Conservation (phyloP, 805 yeast genomes). For the Dipodascopsis uninucleata region DNA sequence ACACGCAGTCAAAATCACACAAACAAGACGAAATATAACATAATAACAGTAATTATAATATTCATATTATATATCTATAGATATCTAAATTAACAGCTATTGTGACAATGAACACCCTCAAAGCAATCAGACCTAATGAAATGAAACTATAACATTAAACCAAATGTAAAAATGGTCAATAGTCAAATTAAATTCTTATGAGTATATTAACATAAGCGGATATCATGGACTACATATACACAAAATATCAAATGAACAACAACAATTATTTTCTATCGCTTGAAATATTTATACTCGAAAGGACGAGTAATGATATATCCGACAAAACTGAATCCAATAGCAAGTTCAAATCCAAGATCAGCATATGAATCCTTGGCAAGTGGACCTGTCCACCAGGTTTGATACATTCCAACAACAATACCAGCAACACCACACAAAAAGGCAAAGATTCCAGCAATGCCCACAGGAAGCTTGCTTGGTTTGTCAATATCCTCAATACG, state of each 20-base stretch:
- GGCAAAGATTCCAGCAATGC: slow-evolving; percentile 71
- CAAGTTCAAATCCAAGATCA: slow-evolving; percentile 81
- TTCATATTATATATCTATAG: no score
- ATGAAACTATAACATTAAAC: no score
- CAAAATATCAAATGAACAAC: neutral
- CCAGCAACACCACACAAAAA: slow-evolving; percentile 82
- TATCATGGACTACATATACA: no score
- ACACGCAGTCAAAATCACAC: no score
- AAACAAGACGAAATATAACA: no score
- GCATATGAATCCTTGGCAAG: slow-evolving; percentile 62
- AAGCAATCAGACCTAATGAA: no score
- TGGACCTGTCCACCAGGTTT: slow-evolving; percentile 76
- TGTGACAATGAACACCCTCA: no score
- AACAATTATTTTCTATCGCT: slow-evolving; percentile 24
- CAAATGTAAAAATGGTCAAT: no score
- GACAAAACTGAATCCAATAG: slow-evolving; percentile 59
- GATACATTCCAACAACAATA: slow-evolving; percentile 80
- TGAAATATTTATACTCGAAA: slow-evolving; percentile 61
- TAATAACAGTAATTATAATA: no score
- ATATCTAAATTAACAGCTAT: no score
- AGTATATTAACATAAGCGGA: no score
- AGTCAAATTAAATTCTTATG: no score
- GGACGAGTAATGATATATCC: slow-evolving; percentile 57
- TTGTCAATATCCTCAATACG: slow-evolving; percentile 60
- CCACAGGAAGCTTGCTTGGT: slow-evolving; percentile 59